phyloP scores from a whole-genome alignment of 2,329 filamentous ascomycete genomes.

The Ceratocystis variospora region DNA sequence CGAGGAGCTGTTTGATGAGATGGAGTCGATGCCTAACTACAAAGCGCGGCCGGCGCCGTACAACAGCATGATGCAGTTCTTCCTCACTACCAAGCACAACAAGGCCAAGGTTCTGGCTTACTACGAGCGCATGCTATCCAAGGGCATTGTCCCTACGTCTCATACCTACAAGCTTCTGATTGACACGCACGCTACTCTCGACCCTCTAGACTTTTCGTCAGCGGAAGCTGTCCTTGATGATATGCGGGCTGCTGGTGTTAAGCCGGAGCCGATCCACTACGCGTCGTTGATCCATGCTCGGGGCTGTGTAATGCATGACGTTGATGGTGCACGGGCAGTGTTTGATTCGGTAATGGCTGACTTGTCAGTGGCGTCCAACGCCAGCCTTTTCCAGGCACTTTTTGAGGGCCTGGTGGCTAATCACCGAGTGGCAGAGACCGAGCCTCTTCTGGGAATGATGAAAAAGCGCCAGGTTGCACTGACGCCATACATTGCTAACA shows the following conservation, averaged over 20 bases:
- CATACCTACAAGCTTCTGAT: conserved; percentile 97
- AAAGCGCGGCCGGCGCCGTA: conserved; percentile 94
- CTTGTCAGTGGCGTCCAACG: conserved; percentile 49
- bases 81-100: conserved; percentile 93
- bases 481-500: conserved; percentile 97
- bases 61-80: conserved; percentile 99
- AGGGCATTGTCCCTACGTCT: conserved; percentile 76
- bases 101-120: conserved; percentile 86
- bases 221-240: conserved; percentile 70
- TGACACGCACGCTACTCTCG: conserved; percentile 85
- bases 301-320: conserved; percentile 84
- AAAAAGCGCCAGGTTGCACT: conserved; percentile 57
- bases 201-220: conserved; percentile 76
- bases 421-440: conserved; percentile 64
- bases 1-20: conserved; percentile 95
- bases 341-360: conserved; percentile 71
- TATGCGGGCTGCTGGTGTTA: conserved; percentile 60
- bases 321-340: conserved; percentile 64
- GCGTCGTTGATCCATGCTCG: conserved; percentile 91
- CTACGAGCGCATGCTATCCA: conserved; percentile 84
- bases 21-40: conserved; percentile 98
- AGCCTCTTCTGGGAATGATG: conserved; percentile 66
- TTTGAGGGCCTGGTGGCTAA: conserved; percentile 97
- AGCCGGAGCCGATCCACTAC: conserved; percentile 86
- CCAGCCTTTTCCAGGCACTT: conserved; percentile 89